A percentile compares a stretch with the other conserved stretches of the same genome.
phyloP scores from a whole-genome alignment of 2,329 filamentous ascomycete genomes.

The Calycina herbarum region DNA sequence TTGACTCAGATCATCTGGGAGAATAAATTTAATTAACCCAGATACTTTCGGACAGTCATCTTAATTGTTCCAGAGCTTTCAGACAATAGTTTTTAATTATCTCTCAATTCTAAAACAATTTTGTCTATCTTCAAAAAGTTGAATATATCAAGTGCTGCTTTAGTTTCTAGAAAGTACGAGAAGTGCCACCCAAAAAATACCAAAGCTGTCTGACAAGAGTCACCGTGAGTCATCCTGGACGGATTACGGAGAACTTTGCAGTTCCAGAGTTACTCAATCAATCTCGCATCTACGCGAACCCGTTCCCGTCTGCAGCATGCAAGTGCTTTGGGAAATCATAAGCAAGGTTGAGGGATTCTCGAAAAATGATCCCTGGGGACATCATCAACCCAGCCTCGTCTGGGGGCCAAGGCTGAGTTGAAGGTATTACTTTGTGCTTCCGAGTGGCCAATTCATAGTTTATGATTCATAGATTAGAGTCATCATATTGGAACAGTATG shows the following conservation, averaged over 20 bases:
- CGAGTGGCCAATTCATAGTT: background rate
- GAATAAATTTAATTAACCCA: background rate
- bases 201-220: background rate
- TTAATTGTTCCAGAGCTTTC: background rate
- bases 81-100: background rate
- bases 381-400: background rate
- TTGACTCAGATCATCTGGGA: background rate
- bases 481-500: background rate
- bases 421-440: background rate
- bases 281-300: background rate
- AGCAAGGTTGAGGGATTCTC: background rate
- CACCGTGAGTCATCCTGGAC: background rate
- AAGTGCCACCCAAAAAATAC: background rate
- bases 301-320: conserved; percentile 4
- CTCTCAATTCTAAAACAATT: too few relatives aligned
- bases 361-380: background rate
- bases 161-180: background rate
- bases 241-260: background rate
- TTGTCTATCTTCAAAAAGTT: too few relatives aligned
- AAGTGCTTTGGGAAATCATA: background rate
- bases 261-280: background rate
- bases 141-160: background rate
- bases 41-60: background rate
- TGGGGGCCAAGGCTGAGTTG: background rate
- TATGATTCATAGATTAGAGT: background rate